phyloP scores from a whole-genome alignment of 768 basidiomycete genomes.

The Mycena vulgaris region DNA sequence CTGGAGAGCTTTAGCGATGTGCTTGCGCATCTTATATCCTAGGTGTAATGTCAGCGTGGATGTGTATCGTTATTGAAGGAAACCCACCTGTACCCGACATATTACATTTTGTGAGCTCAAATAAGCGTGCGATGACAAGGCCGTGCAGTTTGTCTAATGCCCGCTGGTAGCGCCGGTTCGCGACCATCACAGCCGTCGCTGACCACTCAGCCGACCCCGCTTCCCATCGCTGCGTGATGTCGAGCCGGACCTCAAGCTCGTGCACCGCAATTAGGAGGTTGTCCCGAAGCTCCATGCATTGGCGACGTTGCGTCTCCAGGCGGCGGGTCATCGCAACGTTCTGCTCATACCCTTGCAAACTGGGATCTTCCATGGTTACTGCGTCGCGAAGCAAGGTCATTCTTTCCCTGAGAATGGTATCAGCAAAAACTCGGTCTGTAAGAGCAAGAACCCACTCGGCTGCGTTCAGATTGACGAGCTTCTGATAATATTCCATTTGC shows the following conservation, averaged over 20 bases:
- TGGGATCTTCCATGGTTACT: background rate
- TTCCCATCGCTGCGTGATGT: background rate
- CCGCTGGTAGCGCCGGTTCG: background rate
- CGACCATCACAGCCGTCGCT: background rate
- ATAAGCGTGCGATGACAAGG: background rate
- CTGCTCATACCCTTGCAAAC: background rate
- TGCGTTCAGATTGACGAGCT: constrained; percentile 1
- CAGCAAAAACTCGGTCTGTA: background rate
- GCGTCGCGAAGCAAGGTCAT: background rate
- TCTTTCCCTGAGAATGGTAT: background rate
- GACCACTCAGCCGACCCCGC: background rate
- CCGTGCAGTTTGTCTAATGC: background rate
- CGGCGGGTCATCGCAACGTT: background rate
- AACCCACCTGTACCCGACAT: background rate
- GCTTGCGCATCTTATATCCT: background rate
- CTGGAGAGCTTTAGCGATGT: background rate
- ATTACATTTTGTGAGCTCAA: no score
- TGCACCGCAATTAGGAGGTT: background rate
- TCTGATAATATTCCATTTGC: constrained; percentile 15
- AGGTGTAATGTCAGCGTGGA: background rate
- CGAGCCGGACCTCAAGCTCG: background rate
- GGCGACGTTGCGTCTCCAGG: background rate
- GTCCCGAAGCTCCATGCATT: background rate
- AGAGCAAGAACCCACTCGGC: background rate
- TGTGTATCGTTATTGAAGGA: background rate